Conservation (phyloP, 768 basidiomycete species). For the Naematelia aurantialba region DNA sequence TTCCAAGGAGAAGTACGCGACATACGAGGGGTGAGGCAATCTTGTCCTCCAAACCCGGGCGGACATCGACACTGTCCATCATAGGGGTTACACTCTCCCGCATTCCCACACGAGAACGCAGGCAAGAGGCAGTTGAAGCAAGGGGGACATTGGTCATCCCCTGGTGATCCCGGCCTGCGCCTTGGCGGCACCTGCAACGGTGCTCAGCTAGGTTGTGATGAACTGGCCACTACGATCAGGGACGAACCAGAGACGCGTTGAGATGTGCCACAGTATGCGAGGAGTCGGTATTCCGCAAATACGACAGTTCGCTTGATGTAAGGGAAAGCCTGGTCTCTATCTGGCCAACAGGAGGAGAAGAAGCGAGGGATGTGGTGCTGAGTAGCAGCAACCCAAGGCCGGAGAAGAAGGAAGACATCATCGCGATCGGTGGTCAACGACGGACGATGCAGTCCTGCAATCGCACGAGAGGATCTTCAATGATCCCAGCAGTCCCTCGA, state of each 20-base stretch:
- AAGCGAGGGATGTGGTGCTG: background rate
- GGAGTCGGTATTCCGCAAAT: background rate
- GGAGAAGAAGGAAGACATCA: background rate
- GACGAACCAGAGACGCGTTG: slow-evolving; percentile 4
- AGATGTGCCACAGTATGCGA: background rate
- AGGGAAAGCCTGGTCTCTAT: background rate
- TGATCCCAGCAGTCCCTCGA: no score
- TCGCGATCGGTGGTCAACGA: background rate
- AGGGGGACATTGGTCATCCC: slow-evolving; percentile 48
- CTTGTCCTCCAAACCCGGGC: slow-evolving; percentile 94
- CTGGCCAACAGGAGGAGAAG: background rate
- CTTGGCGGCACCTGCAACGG: slow-evolving; percentile 8
- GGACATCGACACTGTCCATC: slow-evolving; percentile 97
- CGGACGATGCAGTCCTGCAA: no score
- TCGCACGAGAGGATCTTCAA: no score
- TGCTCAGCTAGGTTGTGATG: background rate
- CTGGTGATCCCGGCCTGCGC: background rate
- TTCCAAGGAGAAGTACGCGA: no score
- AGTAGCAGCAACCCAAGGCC: background rate
- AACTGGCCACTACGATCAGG: background rate
- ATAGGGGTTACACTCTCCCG: slow-evolving; percentile 80
- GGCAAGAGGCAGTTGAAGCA: slow-evolving; percentile 97
- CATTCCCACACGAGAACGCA: slow-evolving; percentile 87
- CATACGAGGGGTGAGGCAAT: slow-evolving; percentile 87
- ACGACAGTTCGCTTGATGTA: background rate